Evolutionary conservation across 164 flowering plant genomes (phyloP).

Genomic region (Kingdonia uniflora): DNA sequence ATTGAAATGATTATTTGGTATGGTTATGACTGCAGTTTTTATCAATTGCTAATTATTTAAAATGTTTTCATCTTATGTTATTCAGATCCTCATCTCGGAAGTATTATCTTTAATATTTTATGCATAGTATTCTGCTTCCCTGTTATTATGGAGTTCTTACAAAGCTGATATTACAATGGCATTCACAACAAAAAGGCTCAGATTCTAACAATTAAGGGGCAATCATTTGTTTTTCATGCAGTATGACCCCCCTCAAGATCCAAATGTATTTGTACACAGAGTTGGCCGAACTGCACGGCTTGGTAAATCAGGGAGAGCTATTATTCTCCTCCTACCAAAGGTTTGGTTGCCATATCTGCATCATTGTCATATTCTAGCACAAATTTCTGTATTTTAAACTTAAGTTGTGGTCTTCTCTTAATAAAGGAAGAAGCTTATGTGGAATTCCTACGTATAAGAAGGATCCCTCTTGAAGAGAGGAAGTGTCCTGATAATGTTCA

Average conservation of each 20-base stretch:
- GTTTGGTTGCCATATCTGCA: slow-evolving; percentile 28
- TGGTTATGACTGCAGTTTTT: too few relatives aligned
- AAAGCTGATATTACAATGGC: too few relatives aligned
- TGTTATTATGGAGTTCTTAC: too few relatives aligned
- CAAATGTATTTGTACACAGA: slow-evolving; percentile 84
- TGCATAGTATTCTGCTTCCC: too few relatives aligned
- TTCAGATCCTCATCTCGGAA: too few relatives aligned
- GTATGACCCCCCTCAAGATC: slow-evolving; percentile 98
- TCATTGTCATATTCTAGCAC: too few relatives aligned
- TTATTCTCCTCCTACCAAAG: slow-evolving; percentile 79
- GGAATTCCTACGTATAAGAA: slow-evolving; percentile 61
- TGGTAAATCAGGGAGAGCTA: slow-evolving; percentile 79
- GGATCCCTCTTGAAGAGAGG: slow-evolving; percentile 68
- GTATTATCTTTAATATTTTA: too few relatives aligned
- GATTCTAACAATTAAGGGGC: neutral
- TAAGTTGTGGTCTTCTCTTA: neutral
- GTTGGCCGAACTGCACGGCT: slow-evolving; percentile 94
- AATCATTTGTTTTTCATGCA: slow-evolving; percentile 25
- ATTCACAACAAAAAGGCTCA: too few relatives aligned
- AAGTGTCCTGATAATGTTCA: slow-evolving; percentile 36
- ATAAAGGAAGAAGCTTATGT: slow-evolving; percentile 88
- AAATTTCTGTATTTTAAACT: too few relatives aligned
- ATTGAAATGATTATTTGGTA: too few relatives aligned
- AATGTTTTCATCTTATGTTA: too few relatives aligned
- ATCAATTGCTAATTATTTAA: too few relatives aligned